Conservation (phyloP, 2,329 filamentous ascomycete species). For the Byssoonygena ceratinophila region DNA sequence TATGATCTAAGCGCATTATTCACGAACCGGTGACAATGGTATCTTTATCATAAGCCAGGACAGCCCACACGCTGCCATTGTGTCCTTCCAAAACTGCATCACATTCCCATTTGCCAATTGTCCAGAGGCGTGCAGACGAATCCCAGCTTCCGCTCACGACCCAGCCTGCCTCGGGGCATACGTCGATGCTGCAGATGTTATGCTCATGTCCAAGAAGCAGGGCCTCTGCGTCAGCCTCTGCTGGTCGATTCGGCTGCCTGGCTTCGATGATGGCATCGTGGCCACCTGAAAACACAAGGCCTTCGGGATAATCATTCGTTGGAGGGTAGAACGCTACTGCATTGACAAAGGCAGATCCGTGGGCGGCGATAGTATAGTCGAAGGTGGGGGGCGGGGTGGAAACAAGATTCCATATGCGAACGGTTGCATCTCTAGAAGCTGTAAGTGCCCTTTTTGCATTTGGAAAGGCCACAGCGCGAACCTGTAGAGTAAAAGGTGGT, state of each 20-base stretch:
- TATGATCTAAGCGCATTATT: background rate
- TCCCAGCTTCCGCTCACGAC: conserved; percentile 95
- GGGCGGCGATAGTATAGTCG: conserved; percentile 65
- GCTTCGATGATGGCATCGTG: conserved; percentile 91
- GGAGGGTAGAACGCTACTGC: conserved; percentile 66
- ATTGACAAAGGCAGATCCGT: conserved; percentile 81
- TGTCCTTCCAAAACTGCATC: conserved; percentile 64
- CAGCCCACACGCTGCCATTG: conserved; percentile 78
- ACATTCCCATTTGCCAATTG: conserved; percentile 71
- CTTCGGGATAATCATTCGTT: conserved; percentile 57
- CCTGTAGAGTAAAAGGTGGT: conserved; percentile 44
- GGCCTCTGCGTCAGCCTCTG: conserved; percentile 69
- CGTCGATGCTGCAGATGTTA: conserved; percentile 81
- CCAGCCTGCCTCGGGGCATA: conserved; percentile 58
- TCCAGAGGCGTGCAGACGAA: conserved; percentile 75
- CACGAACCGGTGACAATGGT: conserved; percentile 62
- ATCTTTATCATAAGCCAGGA: conserved; percentile 67
- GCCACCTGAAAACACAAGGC: conserved; percentile 76
- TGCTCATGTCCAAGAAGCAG: conserved; percentile 74
- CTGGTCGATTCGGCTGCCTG: conserved; percentile 55
- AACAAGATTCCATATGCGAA: conserved; percentile 69
- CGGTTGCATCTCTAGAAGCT: conserved; percentile 81
- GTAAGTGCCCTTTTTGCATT: conserved; percentile 63
- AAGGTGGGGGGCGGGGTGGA: conserved; percentile 58
- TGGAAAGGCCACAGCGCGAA: conserved; percentile 75